Conservation (phyloP, 2,329 filamentous ascomycete genomes). For the Ophiostoma sp. region DNA sequence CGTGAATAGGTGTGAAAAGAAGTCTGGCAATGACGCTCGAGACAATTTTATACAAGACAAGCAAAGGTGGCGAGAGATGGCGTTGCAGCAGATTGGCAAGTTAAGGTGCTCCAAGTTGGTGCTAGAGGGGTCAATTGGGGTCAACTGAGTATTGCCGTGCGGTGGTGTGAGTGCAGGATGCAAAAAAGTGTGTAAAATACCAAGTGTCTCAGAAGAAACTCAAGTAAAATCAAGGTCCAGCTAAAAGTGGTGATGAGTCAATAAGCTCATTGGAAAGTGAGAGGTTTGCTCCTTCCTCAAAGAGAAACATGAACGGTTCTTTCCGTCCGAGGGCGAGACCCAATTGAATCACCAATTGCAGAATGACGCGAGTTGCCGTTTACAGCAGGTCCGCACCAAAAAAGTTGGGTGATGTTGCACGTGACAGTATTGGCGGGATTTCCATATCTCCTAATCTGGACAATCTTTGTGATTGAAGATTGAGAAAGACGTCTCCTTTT, state of each 20-base stretch:
- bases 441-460: conserved; percentile 15
- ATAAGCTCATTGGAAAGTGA: neutral
- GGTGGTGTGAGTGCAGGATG: neutral
- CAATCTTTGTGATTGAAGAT: neutral
- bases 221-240: neutral
- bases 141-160: neutral
- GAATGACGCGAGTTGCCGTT: conserved; percentile 1
- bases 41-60: neutral
- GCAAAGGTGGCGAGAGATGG: neutral
- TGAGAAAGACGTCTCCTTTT: neutral
- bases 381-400: neutral
- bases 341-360: conserved; percentile 2
- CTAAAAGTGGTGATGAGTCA: conserved; percentile 9
- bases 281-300: neutral
- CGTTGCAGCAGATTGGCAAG: neutral
- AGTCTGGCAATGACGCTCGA: neutral
- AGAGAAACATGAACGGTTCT: neutral
- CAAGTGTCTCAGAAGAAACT: neutral
- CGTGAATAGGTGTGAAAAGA: too few species aligned
- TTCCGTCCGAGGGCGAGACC: neutral
- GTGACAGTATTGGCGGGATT: neutral
- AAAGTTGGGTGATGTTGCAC: neutral
- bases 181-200: neutral
- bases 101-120: neutral
- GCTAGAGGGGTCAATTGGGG: neutral